Conservation (phyloP, 1,284 basidiomycete species). For the Cryptococcus hybrid region DNA sequence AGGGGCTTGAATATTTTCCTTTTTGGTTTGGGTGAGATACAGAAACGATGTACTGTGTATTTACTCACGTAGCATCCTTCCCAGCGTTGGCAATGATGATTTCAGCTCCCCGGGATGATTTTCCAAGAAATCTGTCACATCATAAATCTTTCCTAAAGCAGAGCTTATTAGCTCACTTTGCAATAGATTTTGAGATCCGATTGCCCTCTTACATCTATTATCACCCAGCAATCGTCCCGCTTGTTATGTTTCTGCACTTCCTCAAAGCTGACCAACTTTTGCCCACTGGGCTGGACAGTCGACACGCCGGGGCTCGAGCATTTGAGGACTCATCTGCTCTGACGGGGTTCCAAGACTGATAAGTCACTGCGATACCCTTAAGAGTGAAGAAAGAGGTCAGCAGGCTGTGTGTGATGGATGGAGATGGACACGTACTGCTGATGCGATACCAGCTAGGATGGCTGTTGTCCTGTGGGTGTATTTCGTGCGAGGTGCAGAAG, state of each 20-base stretch:
- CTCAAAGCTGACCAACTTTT: conserved; percentile 50
- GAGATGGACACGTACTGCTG: too few species aligned
- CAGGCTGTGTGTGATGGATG: too few species aligned
- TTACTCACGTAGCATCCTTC: conserved; percentile 57
- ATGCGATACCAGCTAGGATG: too few species aligned
- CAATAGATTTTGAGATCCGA: neutral
- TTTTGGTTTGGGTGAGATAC: neutral
- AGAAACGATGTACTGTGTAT: neutral
- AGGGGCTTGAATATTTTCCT: conserved; percentile 53
- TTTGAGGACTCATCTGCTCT: conserved; percentile 10
- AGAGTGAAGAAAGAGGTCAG: neutral
- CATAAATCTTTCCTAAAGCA: conserved; percentile 44
- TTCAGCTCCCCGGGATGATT: conserved; percentile 58
- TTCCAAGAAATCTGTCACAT: conserved; percentile 75
- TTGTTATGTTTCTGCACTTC: conserved; percentile 59
- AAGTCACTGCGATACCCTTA: conserved; percentile 10
- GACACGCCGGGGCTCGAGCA: neutral
- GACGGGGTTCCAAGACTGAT: conserved; percentile 3
- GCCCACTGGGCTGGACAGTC: conserved; percentile 32
- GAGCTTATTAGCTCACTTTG: neutral
- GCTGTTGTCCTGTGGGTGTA: too few species aligned
- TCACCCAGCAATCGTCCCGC: conserved; percentile 71
- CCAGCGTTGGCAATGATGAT: conserved; percentile 58
- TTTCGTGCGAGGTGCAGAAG: too few species aligned
- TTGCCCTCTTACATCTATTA: conserved; percentile 58